Evolutionary conservation across 257 asterid genomes (phyloP).

Genomic region (Solanum chaucha): DNA sequence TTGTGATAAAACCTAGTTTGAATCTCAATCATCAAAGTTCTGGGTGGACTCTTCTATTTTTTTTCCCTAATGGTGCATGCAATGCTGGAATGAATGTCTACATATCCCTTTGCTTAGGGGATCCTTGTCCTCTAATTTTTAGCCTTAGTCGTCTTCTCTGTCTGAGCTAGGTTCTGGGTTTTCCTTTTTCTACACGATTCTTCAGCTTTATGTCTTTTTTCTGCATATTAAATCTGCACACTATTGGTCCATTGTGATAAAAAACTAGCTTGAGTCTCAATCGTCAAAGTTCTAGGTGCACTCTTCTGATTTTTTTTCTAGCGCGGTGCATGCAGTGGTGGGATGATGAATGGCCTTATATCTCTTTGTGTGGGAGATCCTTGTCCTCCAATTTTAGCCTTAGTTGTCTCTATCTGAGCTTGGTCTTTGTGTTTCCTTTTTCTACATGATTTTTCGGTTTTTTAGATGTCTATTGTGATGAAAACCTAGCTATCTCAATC

Average conservation of each 20-base stretch:
- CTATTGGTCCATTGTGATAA: neutral
- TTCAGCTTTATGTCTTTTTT: neutral
- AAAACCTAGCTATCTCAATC: neutral
- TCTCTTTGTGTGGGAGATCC: conserved; percentile 87
- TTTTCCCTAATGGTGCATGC: neutral
- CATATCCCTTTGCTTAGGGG: conserved; percentile 74
- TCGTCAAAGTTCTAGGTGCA: conserved; percentile 5
- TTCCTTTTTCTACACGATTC: neutral
- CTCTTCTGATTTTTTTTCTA: conserved; percentile 15
- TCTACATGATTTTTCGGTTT: neutral
- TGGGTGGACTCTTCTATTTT: conserved; percentile 10
- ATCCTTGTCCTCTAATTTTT: conserved; percentile 88
- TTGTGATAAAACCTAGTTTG: neutral
- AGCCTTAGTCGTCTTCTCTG: conserved; percentile 4
- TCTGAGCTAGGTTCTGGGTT: neutral
- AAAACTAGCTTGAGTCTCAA: neutral
- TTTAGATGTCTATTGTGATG: neutral
- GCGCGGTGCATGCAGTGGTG: conserved; percentile 63
- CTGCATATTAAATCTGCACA: neutral
- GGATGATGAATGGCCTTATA: conserved; percentile 86
- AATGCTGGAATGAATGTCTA: conserved; percentile 49
- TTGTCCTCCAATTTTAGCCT: conserved; percentile 67
- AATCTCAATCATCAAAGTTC: conserved; percentile 2
- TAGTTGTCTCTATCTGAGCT: neutral
- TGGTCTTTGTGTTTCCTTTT: neutral